Conservation (phyloP, 164 flowering plant species). For the Chimonanthus praecox region DNA sequence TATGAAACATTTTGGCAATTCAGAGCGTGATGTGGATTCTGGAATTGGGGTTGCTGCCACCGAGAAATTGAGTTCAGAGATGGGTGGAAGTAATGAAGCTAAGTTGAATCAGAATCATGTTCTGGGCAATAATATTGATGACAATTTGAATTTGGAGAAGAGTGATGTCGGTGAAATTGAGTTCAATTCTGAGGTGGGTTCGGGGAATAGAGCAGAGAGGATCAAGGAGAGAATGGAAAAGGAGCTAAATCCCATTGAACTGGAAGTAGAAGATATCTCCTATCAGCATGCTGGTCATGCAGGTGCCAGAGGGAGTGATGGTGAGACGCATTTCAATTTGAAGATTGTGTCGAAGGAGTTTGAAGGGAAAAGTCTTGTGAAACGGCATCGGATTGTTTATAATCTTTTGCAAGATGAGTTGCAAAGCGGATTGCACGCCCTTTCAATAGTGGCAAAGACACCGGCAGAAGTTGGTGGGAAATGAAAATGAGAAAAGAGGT, state of each 20-base stretch:
- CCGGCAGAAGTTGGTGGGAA: slow-evolving; percentile 51
- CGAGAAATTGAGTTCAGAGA: background rate
- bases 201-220: slow-evolving; percentile 65
- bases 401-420: slow-evolving; percentile 71
- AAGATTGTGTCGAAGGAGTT: slow-evolving; percentile 72
- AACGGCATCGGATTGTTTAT: slow-evolving; percentile 80
- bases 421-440: slow-evolving; percentile 82
- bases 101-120: background rate
- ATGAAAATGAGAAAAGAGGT: slow-evolving; percentile 20
- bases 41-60: background rate
- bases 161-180: background rate
- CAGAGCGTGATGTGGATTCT: background rate
- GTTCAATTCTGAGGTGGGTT: slow-evolving; percentile 12
- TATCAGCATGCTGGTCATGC: slow-evolving; percentile 93
- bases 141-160: background rate
- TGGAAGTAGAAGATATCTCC: slow-evolving; percentile 74
- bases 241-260: slow-evolving; percentile 57
- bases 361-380: slow-evolving; percentile 87
- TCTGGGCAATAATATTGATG: background rate
- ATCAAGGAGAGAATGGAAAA: slow-evolving; percentile 57
- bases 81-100: background rate
- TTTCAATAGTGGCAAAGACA: slow-evolving; percentile 88
- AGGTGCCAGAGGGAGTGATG: slow-evolving; percentile 60
- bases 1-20: background rate
- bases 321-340: slow-evolving; percentile 92